Base-by-base conservation (phyloP, 2,329 filamentous ascomycete genomes). In the Dothistroma septosporum region DNA sequence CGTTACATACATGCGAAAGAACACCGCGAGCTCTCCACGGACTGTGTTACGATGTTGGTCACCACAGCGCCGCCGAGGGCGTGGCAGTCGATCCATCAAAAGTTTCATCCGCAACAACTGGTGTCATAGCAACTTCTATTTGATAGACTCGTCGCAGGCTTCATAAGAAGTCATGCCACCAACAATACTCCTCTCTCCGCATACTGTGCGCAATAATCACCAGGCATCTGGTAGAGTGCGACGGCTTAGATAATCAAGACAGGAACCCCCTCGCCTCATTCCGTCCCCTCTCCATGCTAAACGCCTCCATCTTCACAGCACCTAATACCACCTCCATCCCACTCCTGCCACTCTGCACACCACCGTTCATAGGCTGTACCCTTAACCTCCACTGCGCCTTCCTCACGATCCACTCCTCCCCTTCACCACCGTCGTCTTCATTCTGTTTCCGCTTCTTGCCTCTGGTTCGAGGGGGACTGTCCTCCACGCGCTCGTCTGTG, bases 281-380 rank as follows among this genome's bases (percentile, higher is more conserved):
- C 53, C 69, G 56, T 48, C 56, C 65, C 48, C 65, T 57, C 60
- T 72, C 70, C 19, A 24, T 64, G 19, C 63, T 67, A 35, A 59
- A 68, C n/a, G 69, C 71, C 37, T 72, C 69, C 14, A 73, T 64
- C 65, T 72, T 74, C 16, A 74, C 70, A 9, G 72, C 71, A 16
- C 61, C 64, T 16, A 71, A 57, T 9, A 70, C 64, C 4, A 71
- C 63, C 60, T 74, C 71, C 65, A 70, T 62, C 11, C 60, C 64
- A 57, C 59, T 60, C 59, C 59, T 65, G 8, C 63, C 68, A 52
- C 49, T 49, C 47, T 65, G 61, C 33, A 41, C 57, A 21, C 35
- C 61, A 33, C 60, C 64, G n/a, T 33, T 47, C 41, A 60, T 28
- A n/a, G 66, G 61, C 61, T 71, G 69, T 16, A 70, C 63, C 28